Evolutionary conservation across 2,329 filamentous ascomycete genomes (phyloP), one percentile per base, ranked within the genome.

Genomic region (Teratosphaeria epicoccoides): DNA sequence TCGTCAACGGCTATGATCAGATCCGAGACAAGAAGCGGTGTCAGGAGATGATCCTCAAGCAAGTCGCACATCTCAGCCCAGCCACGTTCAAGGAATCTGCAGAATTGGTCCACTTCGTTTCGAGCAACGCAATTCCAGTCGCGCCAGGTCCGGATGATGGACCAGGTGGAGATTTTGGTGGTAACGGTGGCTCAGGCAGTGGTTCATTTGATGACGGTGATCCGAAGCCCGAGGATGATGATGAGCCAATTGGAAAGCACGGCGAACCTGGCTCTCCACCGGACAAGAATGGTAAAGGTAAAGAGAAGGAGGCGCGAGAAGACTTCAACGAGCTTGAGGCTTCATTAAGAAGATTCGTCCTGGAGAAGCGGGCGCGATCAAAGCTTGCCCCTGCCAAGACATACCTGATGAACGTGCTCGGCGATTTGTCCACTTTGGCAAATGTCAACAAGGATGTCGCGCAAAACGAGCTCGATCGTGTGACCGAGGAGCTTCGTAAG

Each of bases 31-130:
- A 96, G 73, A 78, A 88, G 54, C 79, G 91, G 53, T 97, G 91
- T 68, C 81, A 95, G 68, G 88, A 93, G 65, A 87, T 88, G 81
- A 93, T 98, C 47, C 69, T 98, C 53, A 89, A 96, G 61, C 91
- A 97, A 69, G 84, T 98, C 14, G 76, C 80, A 47, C 82, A 82
- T 24, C 76, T 98, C n/a, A 97, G 91, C 64, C 93, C 91, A 2
- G 83, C 85, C 49, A 98, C 93, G 0, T 86, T 84, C 75, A 97
- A 97, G 66, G 93, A 98, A 65, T 84, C 89, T 0, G 80, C 83
- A 1, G 93, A 98, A 64, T 76, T 98, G 6, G 93, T 98, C 3
- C 93, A 98, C 66, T 98, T 98, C 60, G 93, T 98, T 2, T 97
- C 93, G 1, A 97, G 91, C 66, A 95, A 96, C 66, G 90, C 90